A percentile compares a stretch with the other conserved stretches of the same genome.
Evolutionary conservation across 2,329 filamentous ascomycete species (phyloP).

Genomic region (Alternaria gansuensis): DNA sequence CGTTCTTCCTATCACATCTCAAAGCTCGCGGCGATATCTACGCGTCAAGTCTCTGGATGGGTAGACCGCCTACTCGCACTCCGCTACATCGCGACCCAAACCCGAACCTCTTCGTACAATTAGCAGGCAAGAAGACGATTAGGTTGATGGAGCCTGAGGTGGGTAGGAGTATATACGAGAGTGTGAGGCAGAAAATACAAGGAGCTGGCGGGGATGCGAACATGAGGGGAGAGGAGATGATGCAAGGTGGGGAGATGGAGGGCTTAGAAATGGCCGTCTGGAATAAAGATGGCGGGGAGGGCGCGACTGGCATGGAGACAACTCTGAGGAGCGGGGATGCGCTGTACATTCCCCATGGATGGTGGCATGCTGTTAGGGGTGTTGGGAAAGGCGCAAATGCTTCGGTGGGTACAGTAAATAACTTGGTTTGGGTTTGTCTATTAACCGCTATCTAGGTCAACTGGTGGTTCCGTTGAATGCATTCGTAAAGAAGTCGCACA

Average conservation of each 20-base stretch:
- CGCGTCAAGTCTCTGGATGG: slow-evolving; percentile 86
- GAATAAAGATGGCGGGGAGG: slow-evolving; percentile 54
- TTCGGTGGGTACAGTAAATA: slow-evolving; percentile 56
- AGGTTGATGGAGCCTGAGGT: slow-evolving; percentile 72
- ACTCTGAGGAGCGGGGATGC: slow-evolving; percentile 71
- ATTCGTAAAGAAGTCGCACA: background rate
- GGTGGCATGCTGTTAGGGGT: slow-evolving; percentile 87
- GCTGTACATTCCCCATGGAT: slow-evolving; percentile 80
- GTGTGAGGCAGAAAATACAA: slow-evolving; percentile 55
- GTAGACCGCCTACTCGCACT: slow-evolving; percentile 84
- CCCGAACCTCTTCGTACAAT: slow-evolving; percentile 88
- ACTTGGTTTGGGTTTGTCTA: background rate
- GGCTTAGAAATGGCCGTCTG: slow-evolving; percentile 76
- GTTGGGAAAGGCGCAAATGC: slow-evolving; percentile 65
- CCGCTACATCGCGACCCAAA: slow-evolving; percentile 94
- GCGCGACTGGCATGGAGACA: slow-evolving; percentile 45
- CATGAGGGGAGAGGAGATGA: slow-evolving; percentile 87
- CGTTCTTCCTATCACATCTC: slow-evolving; percentile 64
- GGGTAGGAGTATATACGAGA: slow-evolving; percentile 71
- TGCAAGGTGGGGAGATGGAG: slow-evolving; percentile 77
- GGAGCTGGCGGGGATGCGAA: slow-evolving; percentile 54
- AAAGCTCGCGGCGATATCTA: slow-evolving; percentile 84
- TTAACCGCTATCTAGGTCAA: slow-evolving; percentile 62
- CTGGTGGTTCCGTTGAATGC: slow-evolving; percentile 77
- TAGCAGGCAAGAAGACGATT: slow-evolving; percentile 76